Evolutionary conservation across 108 stramenopile species (phyloP).

Genomic region (Nitzschia inconspicua): DNA sequence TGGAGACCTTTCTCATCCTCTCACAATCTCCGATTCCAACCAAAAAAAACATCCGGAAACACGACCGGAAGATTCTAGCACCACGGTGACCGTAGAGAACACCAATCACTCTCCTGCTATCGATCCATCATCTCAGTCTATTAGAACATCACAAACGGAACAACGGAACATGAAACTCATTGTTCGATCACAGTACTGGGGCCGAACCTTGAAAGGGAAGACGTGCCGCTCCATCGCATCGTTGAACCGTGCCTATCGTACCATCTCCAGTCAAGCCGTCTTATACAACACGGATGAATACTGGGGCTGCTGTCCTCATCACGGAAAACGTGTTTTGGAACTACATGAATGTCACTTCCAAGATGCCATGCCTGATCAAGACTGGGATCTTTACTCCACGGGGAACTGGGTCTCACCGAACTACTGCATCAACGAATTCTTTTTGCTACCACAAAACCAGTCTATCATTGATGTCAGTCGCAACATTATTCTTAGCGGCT

Average conservation of each 20-base stretch:
- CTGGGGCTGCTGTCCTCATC: conserved; percentile 42
- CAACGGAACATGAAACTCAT: conserved; percentile 24
- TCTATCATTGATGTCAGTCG: conserved; percentile 14
- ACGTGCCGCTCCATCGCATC: not conserved
- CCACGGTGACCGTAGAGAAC: too few species aligned
- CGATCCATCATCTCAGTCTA: too few species aligned
- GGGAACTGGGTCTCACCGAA: not conserved
- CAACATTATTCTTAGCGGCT: conserved; percentile 7
- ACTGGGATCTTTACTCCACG: conserved; percentile 35
- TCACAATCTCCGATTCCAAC: too few species aligned
- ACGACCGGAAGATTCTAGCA: too few species aligned
- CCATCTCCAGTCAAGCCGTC: conserved; percentile 25
- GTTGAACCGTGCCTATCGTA: not conserved
- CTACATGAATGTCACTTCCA: conserved; percentile 29
- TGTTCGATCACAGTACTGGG: conserved; percentile 36
- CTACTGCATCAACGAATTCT: conserved; percentile 20
- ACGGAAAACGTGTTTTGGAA: conserved; percentile 38
- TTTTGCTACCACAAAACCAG: conserved; percentile 30
- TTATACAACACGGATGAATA: conserved; percentile 26
- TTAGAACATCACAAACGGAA: too few species aligned
- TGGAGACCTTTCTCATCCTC: too few species aligned
- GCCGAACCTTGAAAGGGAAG: conserved; percentile 25
- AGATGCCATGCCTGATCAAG: conserved; percentile 1
- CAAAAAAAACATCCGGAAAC: too few species aligned
- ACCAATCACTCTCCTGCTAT: too few species aligned